Evolutionary conservation across 495 filamentous ascomycete genomes (phyloP).

Genomic region (Tuber magnatum): DNA sequence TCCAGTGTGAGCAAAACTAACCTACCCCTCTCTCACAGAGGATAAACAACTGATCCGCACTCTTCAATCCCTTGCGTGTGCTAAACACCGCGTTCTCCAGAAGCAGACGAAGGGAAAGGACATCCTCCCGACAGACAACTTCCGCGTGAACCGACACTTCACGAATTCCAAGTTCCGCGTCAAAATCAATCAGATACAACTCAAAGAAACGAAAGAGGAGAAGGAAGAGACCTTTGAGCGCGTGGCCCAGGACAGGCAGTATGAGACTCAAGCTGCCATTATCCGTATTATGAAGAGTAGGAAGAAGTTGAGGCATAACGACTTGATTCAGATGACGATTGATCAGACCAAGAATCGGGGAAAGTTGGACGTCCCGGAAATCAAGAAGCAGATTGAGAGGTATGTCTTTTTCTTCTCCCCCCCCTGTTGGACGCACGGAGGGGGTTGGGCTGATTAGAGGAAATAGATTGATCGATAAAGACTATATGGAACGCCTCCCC

Average conservation of each 20-base stretch:
- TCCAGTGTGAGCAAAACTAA: neutral
- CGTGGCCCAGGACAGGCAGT: slow-evolving; percentile 80
- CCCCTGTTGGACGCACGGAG: neutral
- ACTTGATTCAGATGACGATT: slow-evolving; percentile 80
- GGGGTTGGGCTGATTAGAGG: neutral
- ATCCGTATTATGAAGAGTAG: slow-evolving; percentile 95
- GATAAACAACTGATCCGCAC: slow-evolving; percentile 78
- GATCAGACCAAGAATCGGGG: slow-evolving; percentile 78
- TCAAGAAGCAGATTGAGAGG: slow-evolving; percentile 96
- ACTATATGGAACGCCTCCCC: slow-evolving; percentile 82
- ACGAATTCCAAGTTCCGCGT: slow-evolving; percentile 75
- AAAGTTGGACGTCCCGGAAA: slow-evolving; percentile 71
- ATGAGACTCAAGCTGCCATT: slow-evolving; percentile 94
- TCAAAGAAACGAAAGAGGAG: slow-evolving; percentile 86
- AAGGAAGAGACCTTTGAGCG: slow-evolving; percentile 88
- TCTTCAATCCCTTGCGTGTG: slow-evolving; percentile 88
- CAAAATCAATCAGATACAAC: slow-evolving; percentile 97
- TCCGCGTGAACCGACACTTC: slow-evolving; percentile 70
- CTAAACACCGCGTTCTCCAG: slow-evolving; percentile 64
- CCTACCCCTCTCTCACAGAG: slow-evolving; percentile 35
- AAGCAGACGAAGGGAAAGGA: slow-evolving; percentile 83
- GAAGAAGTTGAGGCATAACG: slow-evolving; percentile 73
- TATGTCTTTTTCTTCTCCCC: slow-evolving; percentile 45
- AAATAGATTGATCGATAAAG: slow-evolving; percentile 83
- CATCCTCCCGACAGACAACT: slow-evolving; percentile 66